phyloP scores from a whole-genome alignment of 768 basidiomycete species.

The Mycena galopus region DNA sequence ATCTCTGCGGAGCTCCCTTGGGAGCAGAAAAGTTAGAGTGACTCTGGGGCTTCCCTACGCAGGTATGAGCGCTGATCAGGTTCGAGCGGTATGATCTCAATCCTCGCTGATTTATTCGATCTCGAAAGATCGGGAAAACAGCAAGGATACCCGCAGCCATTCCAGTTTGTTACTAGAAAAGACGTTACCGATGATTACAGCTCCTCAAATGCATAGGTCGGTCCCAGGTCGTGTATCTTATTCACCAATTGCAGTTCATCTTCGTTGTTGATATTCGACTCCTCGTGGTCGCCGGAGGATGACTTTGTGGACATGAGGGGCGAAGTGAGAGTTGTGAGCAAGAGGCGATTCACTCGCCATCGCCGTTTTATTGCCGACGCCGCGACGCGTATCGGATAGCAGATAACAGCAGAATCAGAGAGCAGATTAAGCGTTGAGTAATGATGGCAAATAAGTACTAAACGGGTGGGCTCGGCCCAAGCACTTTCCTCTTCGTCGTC shows the following conservation, averaged over 20 bases:
- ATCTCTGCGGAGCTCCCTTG: slow-evolving; percentile 52
- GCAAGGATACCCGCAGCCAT: slow-evolving; percentile 93
- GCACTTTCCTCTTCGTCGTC: no score
- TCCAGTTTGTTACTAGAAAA: slow-evolving; percentile 75
- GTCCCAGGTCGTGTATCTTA: slow-evolving; percentile 44
- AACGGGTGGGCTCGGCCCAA: no score
- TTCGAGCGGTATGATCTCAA: slow-evolving; percentile 99
- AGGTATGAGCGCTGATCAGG: slow-evolving; percentile 98
- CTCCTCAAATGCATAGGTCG: slow-evolving; percentile 46
- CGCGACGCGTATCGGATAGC: no score
- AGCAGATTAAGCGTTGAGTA: no score
- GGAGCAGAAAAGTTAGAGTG: slow-evolving; percentile 59
- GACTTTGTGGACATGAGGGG: no score
- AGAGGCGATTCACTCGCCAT: no score
- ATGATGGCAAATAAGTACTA: no score
- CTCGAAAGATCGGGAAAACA: slow-evolving; percentile 43
- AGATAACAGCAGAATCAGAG: no score
- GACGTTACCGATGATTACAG: slow-evolving; percentile 78
- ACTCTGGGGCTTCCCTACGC: slow-evolving; percentile 97
- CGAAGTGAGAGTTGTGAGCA: no score
- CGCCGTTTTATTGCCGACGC: no score
- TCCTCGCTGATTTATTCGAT: slow-evolving; percentile 59
- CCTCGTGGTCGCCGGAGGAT: slow-evolving; percentile 33
- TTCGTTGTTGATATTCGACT: slow-evolving; percentile 45
- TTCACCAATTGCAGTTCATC: slow-evolving; percentile 75